A percentile compares a stretch with the other conserved stretches of the same genome.
Evolutionary conservation across 176 grass and related monocot species (phyloP).

Genomic region (Calamus simplicifolius): DNA sequence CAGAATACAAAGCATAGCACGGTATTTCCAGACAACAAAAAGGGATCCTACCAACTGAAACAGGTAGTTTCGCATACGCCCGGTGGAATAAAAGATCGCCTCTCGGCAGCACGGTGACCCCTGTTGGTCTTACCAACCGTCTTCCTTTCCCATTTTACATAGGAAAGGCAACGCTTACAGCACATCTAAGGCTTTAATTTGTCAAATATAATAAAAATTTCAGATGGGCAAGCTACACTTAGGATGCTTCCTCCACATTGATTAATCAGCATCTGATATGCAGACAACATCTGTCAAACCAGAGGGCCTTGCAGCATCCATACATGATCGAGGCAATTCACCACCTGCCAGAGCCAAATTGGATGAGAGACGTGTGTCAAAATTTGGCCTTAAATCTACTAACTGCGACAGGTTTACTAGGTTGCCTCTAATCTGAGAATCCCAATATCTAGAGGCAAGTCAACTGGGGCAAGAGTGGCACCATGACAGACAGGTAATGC

Average conservation of each 20-base stretch:
- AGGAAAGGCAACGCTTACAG: too few species aligned
- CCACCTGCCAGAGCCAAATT: not conserved
- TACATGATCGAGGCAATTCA: not conserved
- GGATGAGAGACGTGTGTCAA: not conserved
- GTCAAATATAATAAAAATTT: too few species aligned
- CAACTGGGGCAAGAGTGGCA: not conserved
- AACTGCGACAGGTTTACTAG: not conserved
- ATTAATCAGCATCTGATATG: slow-evolving; percentile 16
- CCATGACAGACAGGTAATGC: not conserved
- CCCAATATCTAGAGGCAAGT: not conserved
- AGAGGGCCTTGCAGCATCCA: not conserved
- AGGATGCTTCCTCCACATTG: not conserved
- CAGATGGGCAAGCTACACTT: too few species aligned
- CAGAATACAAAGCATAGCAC: too few species aligned
- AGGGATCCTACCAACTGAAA: too few species aligned
- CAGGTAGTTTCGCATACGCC: too few species aligned
- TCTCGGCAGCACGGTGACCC: too few species aligned
- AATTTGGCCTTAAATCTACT: not conserved
- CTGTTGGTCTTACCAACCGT: too few species aligned
- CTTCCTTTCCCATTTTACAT: too few species aligned
- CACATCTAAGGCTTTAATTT: too few species aligned
- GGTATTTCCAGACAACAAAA: too few species aligned
- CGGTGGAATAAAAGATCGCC: too few species aligned
- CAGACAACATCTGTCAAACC: not conserved
- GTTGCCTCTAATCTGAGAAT: not conserved